These are phyloP conservation scores for Ulota crispa DNA, from an alignment of 225 moss, liverwort and hornwort species.

Conservation along the genomic window DNA sequence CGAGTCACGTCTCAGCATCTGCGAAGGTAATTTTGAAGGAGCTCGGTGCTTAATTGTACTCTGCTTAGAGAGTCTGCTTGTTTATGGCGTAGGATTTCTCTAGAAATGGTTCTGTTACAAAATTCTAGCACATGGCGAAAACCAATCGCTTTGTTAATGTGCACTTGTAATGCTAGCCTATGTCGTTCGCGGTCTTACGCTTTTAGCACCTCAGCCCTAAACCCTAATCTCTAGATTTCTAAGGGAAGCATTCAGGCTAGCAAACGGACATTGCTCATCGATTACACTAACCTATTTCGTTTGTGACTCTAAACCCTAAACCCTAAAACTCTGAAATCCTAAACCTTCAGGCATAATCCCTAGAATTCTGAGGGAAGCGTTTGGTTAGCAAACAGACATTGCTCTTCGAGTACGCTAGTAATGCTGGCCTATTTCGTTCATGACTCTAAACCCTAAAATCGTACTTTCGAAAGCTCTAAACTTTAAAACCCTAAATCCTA, in stretches of 20 bases:
- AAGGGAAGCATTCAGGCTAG: background rate
- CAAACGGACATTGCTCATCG: background rate
- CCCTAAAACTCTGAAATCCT: background rate
- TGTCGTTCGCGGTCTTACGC: background rate
- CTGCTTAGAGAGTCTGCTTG: background rate
- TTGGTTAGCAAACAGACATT: background rate
- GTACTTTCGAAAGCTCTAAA: background rate
- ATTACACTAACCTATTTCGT: background rate
- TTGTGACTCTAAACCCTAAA: background rate
- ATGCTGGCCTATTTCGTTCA: background rate
- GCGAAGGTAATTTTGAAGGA: slow-evolving; percentile 27
- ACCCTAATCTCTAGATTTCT: background rate
- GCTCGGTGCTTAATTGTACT: background rate
- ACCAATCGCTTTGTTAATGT: background rate
- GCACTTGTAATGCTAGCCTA: no score
- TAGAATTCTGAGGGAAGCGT: background rate
- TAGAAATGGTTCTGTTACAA: background rate
- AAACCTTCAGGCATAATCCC: background rate
- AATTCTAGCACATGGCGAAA: background rate
- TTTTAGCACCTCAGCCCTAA: background rate
- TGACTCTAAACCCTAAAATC: background rate
- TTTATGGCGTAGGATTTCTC: background rate
- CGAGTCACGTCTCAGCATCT: background rate
- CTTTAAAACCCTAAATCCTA: background rate
- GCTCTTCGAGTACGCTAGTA: background rate